Conservation (phyloP, 2,329 filamentous ascomycete genomes). For the Penicillium expansum region DNA sequence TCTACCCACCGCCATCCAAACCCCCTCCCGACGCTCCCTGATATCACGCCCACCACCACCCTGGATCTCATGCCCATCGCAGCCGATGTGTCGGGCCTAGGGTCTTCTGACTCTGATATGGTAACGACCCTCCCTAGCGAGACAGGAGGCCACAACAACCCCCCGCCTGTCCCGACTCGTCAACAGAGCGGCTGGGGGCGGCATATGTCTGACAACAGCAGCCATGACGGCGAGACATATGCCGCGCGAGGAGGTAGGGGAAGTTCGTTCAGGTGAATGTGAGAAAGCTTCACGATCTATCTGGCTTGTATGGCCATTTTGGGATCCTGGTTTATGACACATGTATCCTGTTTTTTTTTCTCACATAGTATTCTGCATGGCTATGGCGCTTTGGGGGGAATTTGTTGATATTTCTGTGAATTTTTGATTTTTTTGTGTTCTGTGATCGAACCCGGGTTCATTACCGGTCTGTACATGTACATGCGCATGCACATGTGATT, state of each 20-base stretch:
- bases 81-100: constrained; percentile 3
- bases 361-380: neutral
- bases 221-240: constrained; percentile 9
- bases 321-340: neutral
- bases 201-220: constrained; percentile 19
- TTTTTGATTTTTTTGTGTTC: neutral
- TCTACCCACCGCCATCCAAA: constrained; percentile 29
- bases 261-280: neutral
- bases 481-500: neutral
- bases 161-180: constrained; percentile 7
- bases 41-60: constrained; percentile 22
- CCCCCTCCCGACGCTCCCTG: constrained; percentile 34
- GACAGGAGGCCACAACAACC: constrained; percentile 8
- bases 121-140: constrained; percentile 27
- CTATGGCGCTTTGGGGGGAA: neutral
- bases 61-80: constrained; percentile 2
- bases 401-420: neutral
- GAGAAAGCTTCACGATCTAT: neutral
- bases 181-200: constrained; percentile 33
- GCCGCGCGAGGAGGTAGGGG: neutral
- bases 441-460: neutral
- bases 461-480: neutral
- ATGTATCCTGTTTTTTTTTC: neutral
- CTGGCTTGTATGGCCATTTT: neutral
- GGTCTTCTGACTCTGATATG: constrained; percentile 20